Conservation (phyloP, 208 protist genomes). For the Trypanosoma melophagium region DNA sequence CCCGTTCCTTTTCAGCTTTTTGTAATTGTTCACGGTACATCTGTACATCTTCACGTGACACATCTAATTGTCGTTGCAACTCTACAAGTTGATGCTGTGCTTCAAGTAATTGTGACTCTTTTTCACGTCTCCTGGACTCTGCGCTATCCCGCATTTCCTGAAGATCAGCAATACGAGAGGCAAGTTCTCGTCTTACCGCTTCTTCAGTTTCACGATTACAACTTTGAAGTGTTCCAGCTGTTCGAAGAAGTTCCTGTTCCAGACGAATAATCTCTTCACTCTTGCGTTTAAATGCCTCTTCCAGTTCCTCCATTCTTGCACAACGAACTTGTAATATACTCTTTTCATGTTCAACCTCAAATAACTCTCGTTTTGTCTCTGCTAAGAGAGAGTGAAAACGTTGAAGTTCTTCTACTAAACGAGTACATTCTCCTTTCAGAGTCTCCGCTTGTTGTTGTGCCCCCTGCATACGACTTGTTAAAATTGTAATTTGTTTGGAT, state of each 20-base stretch:
- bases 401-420: constrained; percentile 70
- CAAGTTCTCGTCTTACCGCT: constrained; percentile 72
- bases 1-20: constrained; percentile 53
- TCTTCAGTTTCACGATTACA: constrained; percentile 80
- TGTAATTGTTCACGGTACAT: constrained; percentile 57
- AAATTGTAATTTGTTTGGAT: constrained; percentile 48
- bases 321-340: constrained; percentile 48
- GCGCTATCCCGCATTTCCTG: constrained; percentile 72
- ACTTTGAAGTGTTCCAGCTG: constrained; percentile 58
- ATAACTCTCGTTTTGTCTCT: constrained; percentile 56
- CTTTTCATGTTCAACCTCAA: constrained; percentile 67
- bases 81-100: constrained; percentile 52
- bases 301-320: constrained; percentile 52
- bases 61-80: constrained; percentile 40
- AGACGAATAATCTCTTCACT: constrained; percentile 51
- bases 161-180: constrained; percentile 60
- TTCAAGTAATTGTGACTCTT: constrained; percentile 53
- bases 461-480: constrained; percentile 62
- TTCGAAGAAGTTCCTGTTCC: constrained; percentile 70
- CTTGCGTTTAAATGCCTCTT: constrained; percentile 55
- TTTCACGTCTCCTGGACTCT: constrained; percentile 54
- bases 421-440: constrained; percentile 64
- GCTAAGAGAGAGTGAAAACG: constrained; percentile 35
- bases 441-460: constrained; percentile 68
- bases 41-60: constrained; percentile 38